Percentiles rank a stretch among this genome's conserved stretches.
Evolutionary conservation across 768 basidiomycete species (phyloP).

Genomic region (Mycena belliarum): DNA sequence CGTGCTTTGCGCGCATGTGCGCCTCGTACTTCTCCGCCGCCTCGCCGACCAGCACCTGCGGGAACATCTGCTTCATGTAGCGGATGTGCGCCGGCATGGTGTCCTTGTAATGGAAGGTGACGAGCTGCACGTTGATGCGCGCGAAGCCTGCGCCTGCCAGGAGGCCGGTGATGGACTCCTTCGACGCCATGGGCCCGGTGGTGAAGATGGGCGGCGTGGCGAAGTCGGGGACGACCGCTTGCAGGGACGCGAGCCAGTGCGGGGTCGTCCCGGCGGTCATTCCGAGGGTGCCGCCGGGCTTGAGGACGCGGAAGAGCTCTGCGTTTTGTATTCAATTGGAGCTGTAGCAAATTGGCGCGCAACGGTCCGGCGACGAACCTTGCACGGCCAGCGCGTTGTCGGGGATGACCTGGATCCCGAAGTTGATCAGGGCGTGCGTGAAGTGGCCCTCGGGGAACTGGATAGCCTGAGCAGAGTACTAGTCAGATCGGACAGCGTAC

Average conservation of each 20-base stretch:
- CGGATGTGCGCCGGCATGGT: not conserved
- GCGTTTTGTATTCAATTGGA: not conserved
- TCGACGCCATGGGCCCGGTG: not conserved
- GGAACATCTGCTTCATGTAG: not conserved
- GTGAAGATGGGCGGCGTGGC: not conserved
- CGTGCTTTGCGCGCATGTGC: conserved; percentile 2
- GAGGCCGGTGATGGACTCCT: not conserved
- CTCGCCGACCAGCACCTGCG: not conserved
- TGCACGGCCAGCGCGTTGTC: not conserved
- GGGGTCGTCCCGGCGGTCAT: conserved; percentile 2
- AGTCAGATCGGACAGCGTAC: not conserved
- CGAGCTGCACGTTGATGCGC: not conserved
- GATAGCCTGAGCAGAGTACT: not conserved
- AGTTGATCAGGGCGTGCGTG: conserved; percentile 16
- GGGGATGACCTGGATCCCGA: conserved; percentile 13
- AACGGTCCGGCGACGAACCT: not conserved
- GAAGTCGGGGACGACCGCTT: not conserved
- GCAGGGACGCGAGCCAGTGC: conserved; percentile 9
- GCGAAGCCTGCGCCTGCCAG: not conserved
- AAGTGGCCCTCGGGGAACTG: conserved; percentile 13
- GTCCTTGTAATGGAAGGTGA: conserved; percentile 2
- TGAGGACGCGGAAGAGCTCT: conserved; percentile 14
- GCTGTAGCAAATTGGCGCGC: not conserved
- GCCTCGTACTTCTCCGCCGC: not conserved
- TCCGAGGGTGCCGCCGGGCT: conserved; percentile 3